Evolutionary conservation across 2,329 filamentous ascomycete species (phyloP), one percentile per base, ranked within the genome.

Genomic region (Colletotrichum orchidophilum): DNA sequence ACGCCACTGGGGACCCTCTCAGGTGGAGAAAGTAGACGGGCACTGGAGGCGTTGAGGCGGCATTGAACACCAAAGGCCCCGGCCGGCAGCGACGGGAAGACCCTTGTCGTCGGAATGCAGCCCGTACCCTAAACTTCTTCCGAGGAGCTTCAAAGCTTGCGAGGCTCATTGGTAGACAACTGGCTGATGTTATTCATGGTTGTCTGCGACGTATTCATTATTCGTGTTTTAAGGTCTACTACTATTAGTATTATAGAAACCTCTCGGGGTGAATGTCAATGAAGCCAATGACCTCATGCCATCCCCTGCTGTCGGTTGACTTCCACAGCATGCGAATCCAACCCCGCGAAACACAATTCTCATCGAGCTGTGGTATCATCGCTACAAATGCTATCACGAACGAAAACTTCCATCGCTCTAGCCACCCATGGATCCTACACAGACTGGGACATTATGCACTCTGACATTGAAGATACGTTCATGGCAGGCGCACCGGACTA

Each of bases 321-420:
- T 49, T 53, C 24, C n/a, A n/a, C n/a, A 39, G 61, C 29, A 13
- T 54, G 63, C 24, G 21, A 66, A 55, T 42, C 31, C 53, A 24
- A 58, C 15, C 52, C 42, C 53, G 39, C 15, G 46, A 57, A 68
- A 61, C 54, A 39, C 9, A 42, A 50, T 53, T 63, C 42, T 71
- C 50, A 46, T 63, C 46, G 59, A 71, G 73, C 46, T 63, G 66
- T 63, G 70, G 70, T 72, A 72, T 72, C 70, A 66, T 70, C 70
- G 70, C 70, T 72, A 65, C 60, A 72, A 72, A 72, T 72, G 70
- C 70, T 70, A 50, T 71, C 58, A 69, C 65, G 53, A 71, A 71
- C 65, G 66, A 35, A 69, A 71, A 67, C 64, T 69, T 69, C 58
- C 59, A 63, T 66, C 65, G 39, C 65, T 54, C 46, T 39, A 52